Evolutionary conservation across 2,329 filamentous ascomycete genomes (phyloP).

Genomic region (Magnaporthiopsis incrustans): DNA sequence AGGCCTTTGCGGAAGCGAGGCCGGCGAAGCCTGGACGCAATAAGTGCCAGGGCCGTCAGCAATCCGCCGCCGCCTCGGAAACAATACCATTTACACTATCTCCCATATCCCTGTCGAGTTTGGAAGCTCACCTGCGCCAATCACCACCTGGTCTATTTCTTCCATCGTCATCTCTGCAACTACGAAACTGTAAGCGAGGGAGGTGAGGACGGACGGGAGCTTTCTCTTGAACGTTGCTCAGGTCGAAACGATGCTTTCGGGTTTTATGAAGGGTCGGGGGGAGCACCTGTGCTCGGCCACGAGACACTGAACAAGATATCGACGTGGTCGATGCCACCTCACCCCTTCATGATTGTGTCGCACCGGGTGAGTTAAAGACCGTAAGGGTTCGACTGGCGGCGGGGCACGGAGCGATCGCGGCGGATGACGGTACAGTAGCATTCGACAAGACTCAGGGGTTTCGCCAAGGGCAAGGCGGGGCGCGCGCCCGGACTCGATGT

Average conservation of each 20-base stretch:
- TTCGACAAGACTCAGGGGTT: too few relatives aligned
- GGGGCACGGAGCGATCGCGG: too few relatives aligned
- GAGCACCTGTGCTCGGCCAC: too few relatives aligned
- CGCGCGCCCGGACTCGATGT: too few relatives aligned
- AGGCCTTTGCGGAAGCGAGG: constrained; percentile 53
- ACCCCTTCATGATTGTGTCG: too few relatives aligned
- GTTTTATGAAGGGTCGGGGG: neutral
- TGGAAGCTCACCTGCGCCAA: neutral
- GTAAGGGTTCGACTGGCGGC: too few relatives aligned
- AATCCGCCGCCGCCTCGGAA: neutral
- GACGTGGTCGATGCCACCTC: neutral
- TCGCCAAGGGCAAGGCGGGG: neutral
- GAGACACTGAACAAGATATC: neutral
- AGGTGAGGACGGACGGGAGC: neutral
- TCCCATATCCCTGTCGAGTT: neutral
- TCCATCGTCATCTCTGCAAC: neutral
- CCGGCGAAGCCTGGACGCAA: constrained; percentile 32
- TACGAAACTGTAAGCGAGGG: neutral
- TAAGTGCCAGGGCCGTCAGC: neutral
- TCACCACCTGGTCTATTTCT: neutral
- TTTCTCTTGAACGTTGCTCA: neutral
- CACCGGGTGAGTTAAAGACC: too few relatives aligned
- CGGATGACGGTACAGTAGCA: neutral
- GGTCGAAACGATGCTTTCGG: neutral
- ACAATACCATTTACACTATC: neutral